phyloP scores from a whole-genome alignment of 148 eudicot genomes.

The Vaccinium myrtillus region DNA sequence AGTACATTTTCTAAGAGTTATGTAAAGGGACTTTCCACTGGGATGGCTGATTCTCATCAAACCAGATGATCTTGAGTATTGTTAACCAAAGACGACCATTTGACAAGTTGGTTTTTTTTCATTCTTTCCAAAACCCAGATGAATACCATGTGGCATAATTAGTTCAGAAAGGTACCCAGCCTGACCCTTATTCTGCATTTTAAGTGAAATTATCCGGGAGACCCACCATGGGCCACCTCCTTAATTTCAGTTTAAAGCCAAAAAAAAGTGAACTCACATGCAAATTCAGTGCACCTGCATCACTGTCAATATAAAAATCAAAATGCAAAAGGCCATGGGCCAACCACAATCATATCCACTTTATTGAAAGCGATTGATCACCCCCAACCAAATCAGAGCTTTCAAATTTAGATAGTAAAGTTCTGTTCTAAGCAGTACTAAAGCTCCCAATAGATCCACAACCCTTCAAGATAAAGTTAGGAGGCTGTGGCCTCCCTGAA shows the following conservation, averaged over 20 bases:
- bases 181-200: background rate
- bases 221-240: slow-evolving; percentile 41
- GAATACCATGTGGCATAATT: background rate
- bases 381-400: background rate
- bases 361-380: background rate
- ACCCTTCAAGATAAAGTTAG: background rate
- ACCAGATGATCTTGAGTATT: background rate
- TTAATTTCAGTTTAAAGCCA: slow-evolving; percentile 31
- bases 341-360: background rate
- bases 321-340: slow-evolving; percentile 5
- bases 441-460: background rate
- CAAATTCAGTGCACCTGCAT: slow-evolving; percentile 21
- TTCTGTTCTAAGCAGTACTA: background rate
- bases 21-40: background rate
- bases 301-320: background rate
- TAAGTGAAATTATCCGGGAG: slow-evolving; percentile 13
- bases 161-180: slow-evolving; percentile 5
- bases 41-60: slow-evolving; percentile 7
- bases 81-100: background rate
- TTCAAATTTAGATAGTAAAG: background rate
- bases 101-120: background rate
- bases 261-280: slow-evolving; percentile 28
- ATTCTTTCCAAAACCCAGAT: background rate
- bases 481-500: background rate
- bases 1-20: background rate